A percentile compares a stretch with the other conserved stretches of the same genome.
phyloP scores from a whole-genome alignment of 306 rosid species.

The Citrullus colocynthis region DNA sequence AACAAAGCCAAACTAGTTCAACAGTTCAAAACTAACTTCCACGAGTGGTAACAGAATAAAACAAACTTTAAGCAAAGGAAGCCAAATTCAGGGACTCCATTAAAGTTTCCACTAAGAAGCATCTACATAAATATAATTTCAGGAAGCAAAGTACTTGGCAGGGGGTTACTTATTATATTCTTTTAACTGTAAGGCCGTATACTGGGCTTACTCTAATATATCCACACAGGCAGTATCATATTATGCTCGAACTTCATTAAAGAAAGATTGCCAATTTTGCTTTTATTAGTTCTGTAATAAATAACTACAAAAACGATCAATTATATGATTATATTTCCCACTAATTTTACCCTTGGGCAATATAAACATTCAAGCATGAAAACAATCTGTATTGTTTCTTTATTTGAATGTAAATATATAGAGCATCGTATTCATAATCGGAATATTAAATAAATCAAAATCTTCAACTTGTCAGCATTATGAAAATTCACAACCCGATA shows the following conservation, averaged over 20 bases:
- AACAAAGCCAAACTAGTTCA: background rate
- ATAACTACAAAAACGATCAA: background rate
- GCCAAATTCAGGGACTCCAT: background rate
- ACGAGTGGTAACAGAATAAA: background rate
- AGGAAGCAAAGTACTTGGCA: background rate
- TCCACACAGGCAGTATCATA: background rate
- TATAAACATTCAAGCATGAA: background rate
- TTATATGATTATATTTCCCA: background rate
- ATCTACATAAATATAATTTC: background rate
- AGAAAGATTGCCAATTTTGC: background rate
- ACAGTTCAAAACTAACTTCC: background rate
- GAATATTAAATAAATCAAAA: background rate
- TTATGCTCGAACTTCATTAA: background rate
- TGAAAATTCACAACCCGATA: background rate
- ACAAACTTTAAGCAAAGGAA: background rate
- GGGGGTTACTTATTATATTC: background rate
- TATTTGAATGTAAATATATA: background rate
- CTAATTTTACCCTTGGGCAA: background rate
- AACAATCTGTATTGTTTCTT: background rate
- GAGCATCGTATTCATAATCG: background rate
- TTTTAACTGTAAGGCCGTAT: background rate
- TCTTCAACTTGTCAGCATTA: background rate
- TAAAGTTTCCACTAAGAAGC: background rate
- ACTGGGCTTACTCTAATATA: background rate
- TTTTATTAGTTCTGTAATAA: background rate